Base-by-base conservation (phyloP, 2,329 filamentous ascomycete species). In the Emydomyces testavorans region DNA sequence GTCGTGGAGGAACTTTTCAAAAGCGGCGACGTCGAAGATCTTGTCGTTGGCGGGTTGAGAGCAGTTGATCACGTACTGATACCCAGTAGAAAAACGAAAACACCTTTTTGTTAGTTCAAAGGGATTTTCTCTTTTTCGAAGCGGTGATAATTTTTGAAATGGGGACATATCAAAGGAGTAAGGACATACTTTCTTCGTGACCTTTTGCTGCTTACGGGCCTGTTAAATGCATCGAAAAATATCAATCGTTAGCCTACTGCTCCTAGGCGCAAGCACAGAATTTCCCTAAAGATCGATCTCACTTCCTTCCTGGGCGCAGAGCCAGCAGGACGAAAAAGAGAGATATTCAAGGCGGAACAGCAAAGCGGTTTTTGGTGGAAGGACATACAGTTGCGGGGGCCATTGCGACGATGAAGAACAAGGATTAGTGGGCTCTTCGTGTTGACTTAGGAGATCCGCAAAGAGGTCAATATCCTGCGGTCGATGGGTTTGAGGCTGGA, bases 1-100 rank as follows among this genome's bases (percentile, higher is more conserved):
- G 75, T 96, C 92, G 80, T 95, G 89, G 57, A 98, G 85, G 85
- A 98, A 98, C 82, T 96, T 96, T 78, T 95, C 89, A 72, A 98
- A 98, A 62, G 89, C 89, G 65, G 85, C 82, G 71, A 94, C 82
- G 73, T 98, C 92, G 82, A 98, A 96, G 81, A 98, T 98, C 83
- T 96, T 96, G 81, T 98, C 92, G 77, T 81, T 85, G 62, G 89
- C 89, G 65, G 92, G 92, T 77, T 96, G 90, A 66, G 86, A 89
- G 72, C 89, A 90, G 78, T 98, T 94, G 85, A 98, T 96, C 78
- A 94, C 83, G 83, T 87, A 98, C 90, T 93, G n/a, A n/a, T n/a
- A n/a, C n/a, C n/a, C n/a, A 61, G 21, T 37, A 15, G 11, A 23
- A 34, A 21, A 13, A 6, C 11, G 26, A 6, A 28, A 28, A 11